phyloP scores from a whole-genome alignment of 208 protist species.

The Trypanosomatidae sp. region DNA sequence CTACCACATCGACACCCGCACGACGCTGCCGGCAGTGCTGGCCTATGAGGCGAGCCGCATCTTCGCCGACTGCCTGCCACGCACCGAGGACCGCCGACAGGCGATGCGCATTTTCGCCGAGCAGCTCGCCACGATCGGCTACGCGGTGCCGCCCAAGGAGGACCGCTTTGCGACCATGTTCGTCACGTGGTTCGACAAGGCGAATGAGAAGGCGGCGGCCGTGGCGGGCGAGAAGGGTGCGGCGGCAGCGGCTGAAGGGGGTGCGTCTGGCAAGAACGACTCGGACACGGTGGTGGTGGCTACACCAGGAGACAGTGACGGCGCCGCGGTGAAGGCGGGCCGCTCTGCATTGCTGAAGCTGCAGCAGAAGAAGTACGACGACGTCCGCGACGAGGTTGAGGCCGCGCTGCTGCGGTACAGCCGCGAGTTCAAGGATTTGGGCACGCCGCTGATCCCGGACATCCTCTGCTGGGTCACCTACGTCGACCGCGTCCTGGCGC shows the following conservation, averaged over 20 bases:
- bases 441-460: conserved; percentile 92
- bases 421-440: conserved; percentile 94
- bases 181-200: conserved; percentile 73
- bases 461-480: conserved; percentile 88
- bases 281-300: no score
- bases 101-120: conserved; percentile 79
- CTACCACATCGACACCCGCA: conserved; percentile 90
- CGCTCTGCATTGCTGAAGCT: conserved; percentile 26
- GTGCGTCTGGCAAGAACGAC: no score
- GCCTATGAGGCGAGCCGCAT: conserved; percentile 93
- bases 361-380: conserved; percentile 77
- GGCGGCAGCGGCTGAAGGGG: neutral
- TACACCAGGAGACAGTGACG: no score
- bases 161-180: conserved; percentile 78
- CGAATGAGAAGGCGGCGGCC: neutral
- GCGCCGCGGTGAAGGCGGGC: neutral
- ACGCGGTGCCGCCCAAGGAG: conserved; percentile 69
- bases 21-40: conserved; percentile 91
- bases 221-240: neutral
- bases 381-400: conserved; percentile 76
- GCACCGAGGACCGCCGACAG: conserved; percentile 60
- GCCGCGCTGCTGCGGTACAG: conserved; percentile 96
- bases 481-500: conserved; percentile 89
- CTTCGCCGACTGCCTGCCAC: conserved; percentile 94
- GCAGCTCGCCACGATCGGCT: conserved; percentile 84